Base-by-base conservation (phyloP, 75 land plant genomes). In the Sequoia sempervirens region DNA sequence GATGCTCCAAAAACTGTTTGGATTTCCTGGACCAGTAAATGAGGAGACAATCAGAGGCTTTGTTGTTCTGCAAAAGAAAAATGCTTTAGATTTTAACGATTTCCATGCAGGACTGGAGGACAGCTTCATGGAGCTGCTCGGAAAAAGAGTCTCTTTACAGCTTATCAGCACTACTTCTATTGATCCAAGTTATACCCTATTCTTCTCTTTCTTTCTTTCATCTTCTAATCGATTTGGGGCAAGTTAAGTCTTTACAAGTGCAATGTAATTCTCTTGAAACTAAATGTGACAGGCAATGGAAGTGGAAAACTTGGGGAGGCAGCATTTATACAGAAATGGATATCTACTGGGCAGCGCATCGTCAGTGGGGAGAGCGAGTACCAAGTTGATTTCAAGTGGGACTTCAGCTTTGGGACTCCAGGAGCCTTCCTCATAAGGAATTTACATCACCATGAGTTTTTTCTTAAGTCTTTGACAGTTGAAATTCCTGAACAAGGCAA, bases 371-470 rank as follows among this genome's bases (percentile, higher is more conserved):
- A 43, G 15, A 34, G 36, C 82, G 9, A 50, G 34, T 84, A 40
- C 58, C 53, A 84, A 10, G 30, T 84, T n/a, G 53, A 84, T 9
- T 79, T 84, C 52, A n/a, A n/a, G 50, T 82, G 80, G 47, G 82
- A 78, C 83, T 26, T 12, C 13, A 43, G 45, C 56, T 79, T 85
- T 38, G 85, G 85, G 13, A 80, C 28, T 40, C 84, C 85, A 32
- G 85, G 85, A 40, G 85, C 85, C 5, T 46, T 84, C 36, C 43
- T 84, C 7, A 37, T 84, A 9, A 36, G 47, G 30, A 84, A 84
- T 47, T 23, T 7, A 7, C 85, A 84, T 80, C 43, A 14, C 28
- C 30, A 80, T 41, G 70, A 84, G 84, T 84, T 84, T 84, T 84
- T 79, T 32, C 85, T 84, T n/a, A 53, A 84, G 10, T 84, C 85